Percentiles rank a stretch among this genome's conserved stretches.
phyloP scores from a whole-genome alignment of 768 basidiomycete genomes.

The Russula virescens region DNA sequence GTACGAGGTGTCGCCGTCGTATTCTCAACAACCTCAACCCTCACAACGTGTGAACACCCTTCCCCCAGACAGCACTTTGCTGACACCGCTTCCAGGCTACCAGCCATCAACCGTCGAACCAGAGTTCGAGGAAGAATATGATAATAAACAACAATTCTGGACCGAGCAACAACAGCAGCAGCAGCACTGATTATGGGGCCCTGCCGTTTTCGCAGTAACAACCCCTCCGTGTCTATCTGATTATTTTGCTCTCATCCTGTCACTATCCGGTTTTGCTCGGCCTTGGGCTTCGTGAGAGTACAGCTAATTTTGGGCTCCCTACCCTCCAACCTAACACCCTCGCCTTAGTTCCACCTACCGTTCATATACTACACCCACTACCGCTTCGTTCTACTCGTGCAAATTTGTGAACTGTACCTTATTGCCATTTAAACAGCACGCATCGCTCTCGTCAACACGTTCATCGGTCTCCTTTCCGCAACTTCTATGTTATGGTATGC shows the following conservation, averaged over 20 bases:
- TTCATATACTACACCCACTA: constrained; percentile 10
- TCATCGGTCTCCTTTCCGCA: constrained; percentile 10
- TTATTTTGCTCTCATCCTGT: neutral
- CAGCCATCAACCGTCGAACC: constrained; percentile 33
- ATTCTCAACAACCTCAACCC: constrained; percentile 11
- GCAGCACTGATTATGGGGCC: constrained; percentile 5
- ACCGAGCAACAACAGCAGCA: constrained; percentile 19
- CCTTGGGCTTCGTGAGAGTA: neutral
- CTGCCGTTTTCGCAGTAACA: neutral
- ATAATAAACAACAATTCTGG: constrained; percentile 20
- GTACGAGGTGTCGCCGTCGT: constrained; percentile 16
- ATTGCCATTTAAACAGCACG: constrained; percentile 16
- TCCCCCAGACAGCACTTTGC: constrained; percentile 58
- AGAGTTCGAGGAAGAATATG: constrained; percentile 24
- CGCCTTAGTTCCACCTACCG: neutral
- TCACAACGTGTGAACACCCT: constrained; percentile 32
- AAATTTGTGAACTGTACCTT: constrained; percentile 16
- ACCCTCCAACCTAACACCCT: neutral
- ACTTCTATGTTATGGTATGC: constrained; percentile 21
- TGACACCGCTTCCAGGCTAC: constrained; percentile 66
- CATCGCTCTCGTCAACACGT: constrained; percentile 13
- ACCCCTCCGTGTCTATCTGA: neutral
- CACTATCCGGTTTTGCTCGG: neutral
- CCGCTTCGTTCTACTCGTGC: constrained; percentile 12
- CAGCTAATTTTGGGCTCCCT: constrained; percentile 1